These are phyloP conservation scores for Lepidopterella palustris DNA, from an alignment of 495 filamentous ascomycete genomes.

Conservation along the genomic window DNA sequence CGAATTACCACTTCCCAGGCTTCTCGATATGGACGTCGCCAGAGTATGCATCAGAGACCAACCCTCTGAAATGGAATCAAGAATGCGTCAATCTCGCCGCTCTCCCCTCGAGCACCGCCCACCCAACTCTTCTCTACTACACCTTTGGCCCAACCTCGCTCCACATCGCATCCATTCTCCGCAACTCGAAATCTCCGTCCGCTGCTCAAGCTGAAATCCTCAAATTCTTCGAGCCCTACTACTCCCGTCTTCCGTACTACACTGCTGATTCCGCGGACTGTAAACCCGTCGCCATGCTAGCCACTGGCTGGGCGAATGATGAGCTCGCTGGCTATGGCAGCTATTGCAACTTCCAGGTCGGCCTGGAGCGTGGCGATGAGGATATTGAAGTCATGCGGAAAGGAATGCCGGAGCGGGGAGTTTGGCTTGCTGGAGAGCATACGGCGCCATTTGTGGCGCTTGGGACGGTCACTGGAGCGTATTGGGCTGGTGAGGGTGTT, in stretches of 20 bases:
- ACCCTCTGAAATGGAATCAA: constrained; percentile 67
- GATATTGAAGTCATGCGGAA: constrained; percentile 70
- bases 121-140: constrained; percentile 92
- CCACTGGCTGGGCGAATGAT: constrained; percentile 78
- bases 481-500: constrained; percentile 83
- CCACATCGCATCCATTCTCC: constrained; percentile 45
- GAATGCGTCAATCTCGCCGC: constrained; percentile 73
- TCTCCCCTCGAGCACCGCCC: constrained; percentile 51
- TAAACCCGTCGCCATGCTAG: constrained; percentile 54
- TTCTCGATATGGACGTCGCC: constrained; percentile 71
- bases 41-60: constrained; percentile 50
- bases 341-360: constrained; percentile 84
- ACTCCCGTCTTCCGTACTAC: constrained; percentile 67
- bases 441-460: constrained; percentile 84
- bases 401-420: constrained; percentile 58
- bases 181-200: constrained; percentile 41
- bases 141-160: constrained; percentile 59
- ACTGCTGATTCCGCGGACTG: constrained; percentile 47
- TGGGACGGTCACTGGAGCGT: constrained; percentile 83
- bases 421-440: constrained; percentile 95
- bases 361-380: constrained; percentile 58
- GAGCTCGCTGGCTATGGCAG: constrained; percentile 81
- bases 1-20: constrained; percentile 37
- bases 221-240: constrained; percentile 68
- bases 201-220: constrained; percentile 40